These are phyloP conservation scores for Gynostemma pentaphyllum DNA, from an alignment of 306 rosid species.

Conservation along the genomic window DNA sequence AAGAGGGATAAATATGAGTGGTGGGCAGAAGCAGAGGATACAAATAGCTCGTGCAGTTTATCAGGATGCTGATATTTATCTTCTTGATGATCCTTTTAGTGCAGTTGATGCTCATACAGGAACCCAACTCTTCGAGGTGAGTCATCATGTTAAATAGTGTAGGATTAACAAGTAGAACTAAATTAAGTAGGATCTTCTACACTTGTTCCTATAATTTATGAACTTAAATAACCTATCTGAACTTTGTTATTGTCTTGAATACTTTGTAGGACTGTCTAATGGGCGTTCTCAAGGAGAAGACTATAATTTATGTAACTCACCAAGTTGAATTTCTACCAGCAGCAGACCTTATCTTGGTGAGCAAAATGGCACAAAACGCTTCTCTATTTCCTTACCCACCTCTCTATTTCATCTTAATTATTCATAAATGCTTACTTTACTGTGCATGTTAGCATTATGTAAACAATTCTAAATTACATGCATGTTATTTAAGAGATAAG, in stretches of 20 bases:
- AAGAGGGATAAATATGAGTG: slow-evolving; percentile 97
- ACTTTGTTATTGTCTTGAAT: background rate
- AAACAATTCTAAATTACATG: background rate
- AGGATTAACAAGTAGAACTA: background rate
- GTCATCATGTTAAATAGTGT: background rate
- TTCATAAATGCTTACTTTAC: background rate
- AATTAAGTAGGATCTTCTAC: background rate
- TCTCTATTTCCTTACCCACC: background rate
- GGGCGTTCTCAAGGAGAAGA: slow-evolving; percentile 82
- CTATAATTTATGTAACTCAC: slow-evolving; percentile 76
- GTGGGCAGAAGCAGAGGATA: slow-evolving; percentile 96
- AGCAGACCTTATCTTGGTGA: slow-evolving; percentile 86
- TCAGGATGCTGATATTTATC: slow-evolving; percentile 78
- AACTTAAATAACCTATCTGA: background rate
- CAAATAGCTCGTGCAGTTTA: slow-evolving; percentile 90
- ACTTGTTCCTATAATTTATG: background rate
- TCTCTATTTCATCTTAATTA: background rate
- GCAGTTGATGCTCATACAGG: slow-evolving; percentile 99
- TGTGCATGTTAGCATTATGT: background rate
- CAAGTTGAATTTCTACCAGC: slow-evolving; percentile 99
- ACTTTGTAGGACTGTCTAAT: slow-evolving; percentile 59
- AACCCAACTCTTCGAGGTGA: slow-evolving; percentile 77
- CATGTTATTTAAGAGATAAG: background rate
- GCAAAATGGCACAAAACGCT: background rate
- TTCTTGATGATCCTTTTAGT: slow-evolving; percentile 89